Evolutionary conservation across 768 basidiomycete species (phyloP), one percentile per base, ranked within the genome.

Genomic region (Grammothele lineata): DNA sequence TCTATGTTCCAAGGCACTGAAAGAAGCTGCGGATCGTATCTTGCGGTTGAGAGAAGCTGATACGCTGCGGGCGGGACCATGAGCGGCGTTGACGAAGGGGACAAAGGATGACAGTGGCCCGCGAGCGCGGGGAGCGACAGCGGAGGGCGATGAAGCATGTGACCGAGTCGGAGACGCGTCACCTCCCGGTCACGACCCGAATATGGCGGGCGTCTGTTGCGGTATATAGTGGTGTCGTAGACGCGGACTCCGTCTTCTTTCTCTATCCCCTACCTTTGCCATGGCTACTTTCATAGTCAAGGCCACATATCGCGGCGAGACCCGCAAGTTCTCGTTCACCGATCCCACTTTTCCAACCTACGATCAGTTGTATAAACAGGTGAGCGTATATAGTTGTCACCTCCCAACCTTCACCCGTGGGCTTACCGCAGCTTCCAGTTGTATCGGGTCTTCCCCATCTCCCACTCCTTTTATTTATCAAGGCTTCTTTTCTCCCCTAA

Each of bases 211-310:
- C 48, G 54, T 41, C 39, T 27, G 42, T 47, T 23, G 38, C 32
- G 41, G 24, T 45, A 56, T 47, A 43, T 51, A 47, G 37, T 14
- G 34, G 37, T 37, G 37, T 30, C 46, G 32, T 35, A 40, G 44
- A 50, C 40, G 24, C 45, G 19, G 30, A 17, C 34, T 11, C 48
- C n/a, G n/a, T n/a, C n/a, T 48, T 37, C 50, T 55, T 47, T 47
- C 48, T 43, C 40, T 48, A 39, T 46, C 55, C 54, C n/a, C 47
- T 54, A 50, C 45, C 52, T 50, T 54, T 60, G 55, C 62, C 55
- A 65, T 70, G 67, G 82, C 83, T 78, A 46, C 38, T 43, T 87
- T 88, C 71, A 78, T 79, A 47, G 76, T 89, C 60, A 90, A 90
- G 66, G 85, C 81, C n/a, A 85, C 84, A 18, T 88, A 87, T 62